Evolutionary conservation across 768 basidiomycete species (phyloP), one percentile per base, ranked within the genome.

Genomic region (Lactifluus piperatus): DNA sequence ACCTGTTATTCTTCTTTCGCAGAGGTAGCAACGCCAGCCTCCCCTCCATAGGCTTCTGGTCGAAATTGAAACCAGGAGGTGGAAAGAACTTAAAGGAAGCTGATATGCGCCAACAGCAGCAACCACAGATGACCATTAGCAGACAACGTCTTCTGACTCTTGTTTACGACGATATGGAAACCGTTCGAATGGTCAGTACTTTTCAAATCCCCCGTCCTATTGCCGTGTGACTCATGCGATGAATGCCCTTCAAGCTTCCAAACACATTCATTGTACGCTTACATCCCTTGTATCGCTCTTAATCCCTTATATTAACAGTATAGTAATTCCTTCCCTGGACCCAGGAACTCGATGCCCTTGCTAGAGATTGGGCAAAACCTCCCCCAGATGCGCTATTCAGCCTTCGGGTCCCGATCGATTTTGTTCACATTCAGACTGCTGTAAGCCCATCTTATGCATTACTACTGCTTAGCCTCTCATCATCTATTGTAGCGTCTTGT

Each of bases 321-420:
- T n/a, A n/a, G n/a, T n/a, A n/a, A n/a, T 24, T 60, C 47, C 13
- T 37, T 29, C 56, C n/a, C 18, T 10, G 27, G 13, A 0, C 57
- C 16, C 56, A 93, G 91, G 91, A 93, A 72, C 81, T 91, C 24
- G 88, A 90, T 65, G 80, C 78, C 27, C 78, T 86, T 48, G 91
- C 89, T 11, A 78, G 86, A 68, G 88, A 91, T 57, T 93, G 91
- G 91, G 82, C 85, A 26, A 91, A 89, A 66, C 89, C 90, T 13
- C 88, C 91, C 16, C 87, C 89, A 54, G 88, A 86, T 69, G 85
- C 81, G 41, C 71, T 78, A 46, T 88, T 92, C 75, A 77, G 79
- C 62, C 73, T 93, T 57, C 86, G 91, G 26, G 82, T 92, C 0
- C 91, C 91, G 2, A 85, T 89, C n/a, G 91, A 93, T 71, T 91